These are phyloP conservation scores for Starmerella riodocensis DNA, from an alignment of 805 yeast genomes.

Conservation along the genomic window DNA sequence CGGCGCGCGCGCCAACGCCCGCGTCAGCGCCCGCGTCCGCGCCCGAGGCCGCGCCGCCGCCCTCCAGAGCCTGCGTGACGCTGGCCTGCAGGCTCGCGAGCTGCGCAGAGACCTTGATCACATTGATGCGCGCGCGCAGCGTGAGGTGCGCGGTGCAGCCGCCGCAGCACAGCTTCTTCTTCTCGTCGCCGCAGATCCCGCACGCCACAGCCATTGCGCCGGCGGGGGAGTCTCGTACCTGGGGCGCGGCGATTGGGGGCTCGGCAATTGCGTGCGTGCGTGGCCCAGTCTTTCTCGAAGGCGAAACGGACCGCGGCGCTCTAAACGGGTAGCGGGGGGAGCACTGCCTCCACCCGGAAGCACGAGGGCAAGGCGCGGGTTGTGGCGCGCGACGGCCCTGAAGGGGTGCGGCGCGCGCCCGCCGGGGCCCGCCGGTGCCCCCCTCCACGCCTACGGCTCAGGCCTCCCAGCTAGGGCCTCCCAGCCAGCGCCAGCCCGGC, in stretches of 20 bases:
- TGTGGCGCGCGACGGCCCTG: too few relatives aligned
- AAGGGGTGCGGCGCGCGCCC: too few relatives aligned
- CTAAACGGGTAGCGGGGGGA: too few relatives aligned
- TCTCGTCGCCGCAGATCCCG: conserved; percentile 20
- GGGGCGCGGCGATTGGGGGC: background rate
- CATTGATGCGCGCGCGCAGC: conserved; percentile 20
- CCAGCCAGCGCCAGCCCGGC: too few relatives aligned
- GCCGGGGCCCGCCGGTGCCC: too few relatives aligned
- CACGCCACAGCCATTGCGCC: conserved; percentile 13
- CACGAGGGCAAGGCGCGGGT: too few relatives aligned
- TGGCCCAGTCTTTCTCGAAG: background rate
- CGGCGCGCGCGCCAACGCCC: conserved; percentile 8
- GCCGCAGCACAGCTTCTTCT: conserved; percentile 20
- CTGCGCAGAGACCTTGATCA: conserved; percentile 20
- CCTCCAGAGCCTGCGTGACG: conserved; percentile 12
- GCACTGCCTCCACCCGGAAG: too few relatives aligned
- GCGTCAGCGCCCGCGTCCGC: background rate
- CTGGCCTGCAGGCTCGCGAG: conserved; percentile 12
- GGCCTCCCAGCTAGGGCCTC: too few relatives aligned
- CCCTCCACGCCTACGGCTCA: too few relatives aligned
- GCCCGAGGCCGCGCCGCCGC: background rate
- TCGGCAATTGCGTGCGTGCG: background rate
- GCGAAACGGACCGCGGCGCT: too few relatives aligned
- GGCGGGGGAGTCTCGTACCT: background rate
- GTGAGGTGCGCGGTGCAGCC: conserved; percentile 19